A percentile compares a stretch with the other conserved stretches of the same genome.
Conservation (phyloP, 2,329 filamentous ascomycete species). For the Ophiosphaerella narmari region DNA sequence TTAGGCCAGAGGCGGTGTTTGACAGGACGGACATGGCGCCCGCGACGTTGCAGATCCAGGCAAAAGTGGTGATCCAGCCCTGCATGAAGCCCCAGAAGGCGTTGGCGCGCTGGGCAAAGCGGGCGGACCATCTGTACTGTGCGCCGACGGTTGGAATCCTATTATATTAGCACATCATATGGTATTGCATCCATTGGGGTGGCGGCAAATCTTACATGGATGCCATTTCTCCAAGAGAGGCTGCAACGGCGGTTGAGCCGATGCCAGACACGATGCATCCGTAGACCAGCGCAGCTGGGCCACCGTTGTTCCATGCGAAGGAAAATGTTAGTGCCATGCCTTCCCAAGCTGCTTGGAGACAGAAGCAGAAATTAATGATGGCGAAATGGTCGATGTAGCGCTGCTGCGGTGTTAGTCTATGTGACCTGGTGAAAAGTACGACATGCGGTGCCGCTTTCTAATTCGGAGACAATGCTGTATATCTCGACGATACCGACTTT, state of each 20-base stretch:
- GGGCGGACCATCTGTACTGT: slow-evolving; percentile 28
- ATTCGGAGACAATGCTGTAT: no score
- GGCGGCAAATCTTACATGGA: background rate
- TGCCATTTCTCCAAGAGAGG: slow-evolving; percentile 13
- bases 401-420: slow-evolving; percentile 1
- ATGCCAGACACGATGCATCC: slow-evolving; percentile 20
- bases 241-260: slow-evolving; percentile 30
- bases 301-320: slow-evolving; percentile 20
- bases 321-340: slow-evolving; percentile 14
- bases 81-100: slow-evolving; percentile 28
- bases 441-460: no score
- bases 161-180: background rate
- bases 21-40: slow-evolving; percentile 20
- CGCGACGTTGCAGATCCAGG: slow-evolving; percentile 35
- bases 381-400: slow-evolving; percentile 20
- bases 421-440: no score
- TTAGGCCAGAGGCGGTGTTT: slow-evolving; percentile 17
- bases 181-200: no score
- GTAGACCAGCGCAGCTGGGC: slow-evolving; percentile 23
- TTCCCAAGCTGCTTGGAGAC: slow-evolving; percentile 17
- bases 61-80: slow-evolving; percentile 45
- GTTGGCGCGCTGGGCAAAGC: slow-evolving; percentile 15
- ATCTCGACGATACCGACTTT: no score
- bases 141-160: slow-evolving; percentile 21
- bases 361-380: slow-evolving; percentile 18